Base-by-base conservation (phyloP, 306 rosid species). In the Malus sieversii region DNA sequence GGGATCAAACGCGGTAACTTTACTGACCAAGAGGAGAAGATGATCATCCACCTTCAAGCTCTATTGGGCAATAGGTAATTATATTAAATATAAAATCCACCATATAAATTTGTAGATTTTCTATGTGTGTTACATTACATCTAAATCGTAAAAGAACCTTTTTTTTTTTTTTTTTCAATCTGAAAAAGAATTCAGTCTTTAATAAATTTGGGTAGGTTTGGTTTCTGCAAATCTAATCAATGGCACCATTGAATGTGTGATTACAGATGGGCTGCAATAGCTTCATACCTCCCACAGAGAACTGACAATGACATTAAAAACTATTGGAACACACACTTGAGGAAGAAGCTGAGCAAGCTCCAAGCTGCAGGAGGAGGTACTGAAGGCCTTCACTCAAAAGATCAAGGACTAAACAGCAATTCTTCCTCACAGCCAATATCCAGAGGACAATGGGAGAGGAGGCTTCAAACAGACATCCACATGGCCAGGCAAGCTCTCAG, bases 251-350 rank as follows among this genome's bases (percentile, higher is more conserved):
- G 67, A 75, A 58, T 79, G 38, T 57, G 62, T 53, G 71, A 78
- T 22, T 74, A 68, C 87, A 95, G 98, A 82, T 95, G 98, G 98
- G 98, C 98, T 40, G 97, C 98, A 11, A 95, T 95, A 82, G 98
- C 98, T 72, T 89, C 98, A 32, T 95, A 95, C 82, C 97, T 95
- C 70, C 97, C 98, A 10, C 92, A 95, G 70, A 92, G 98, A 86
- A 95, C 98, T 55, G 98, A 95, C 44, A 95, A 95, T 45, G 98
- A 95, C 84, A 95, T 95, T 25, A 95, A 95, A 52, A 95, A 95
- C 84, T 87, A 95, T 53, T 95, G 98, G 98, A 95, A 95, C 78
- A 95, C 97, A 38, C 90, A 95, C 77, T 80, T 95, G 85, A 95
- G 89, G 83, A 95, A 95, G 83, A 95, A 81, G 80, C 91, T 92